A percentile compares a stretch with the other conserved stretches of the same genome.
Evolutionary conservation across 495 filamentous ascomycete genomes (phyloP).

Genomic region (Penicillium pulvis): DNA sequence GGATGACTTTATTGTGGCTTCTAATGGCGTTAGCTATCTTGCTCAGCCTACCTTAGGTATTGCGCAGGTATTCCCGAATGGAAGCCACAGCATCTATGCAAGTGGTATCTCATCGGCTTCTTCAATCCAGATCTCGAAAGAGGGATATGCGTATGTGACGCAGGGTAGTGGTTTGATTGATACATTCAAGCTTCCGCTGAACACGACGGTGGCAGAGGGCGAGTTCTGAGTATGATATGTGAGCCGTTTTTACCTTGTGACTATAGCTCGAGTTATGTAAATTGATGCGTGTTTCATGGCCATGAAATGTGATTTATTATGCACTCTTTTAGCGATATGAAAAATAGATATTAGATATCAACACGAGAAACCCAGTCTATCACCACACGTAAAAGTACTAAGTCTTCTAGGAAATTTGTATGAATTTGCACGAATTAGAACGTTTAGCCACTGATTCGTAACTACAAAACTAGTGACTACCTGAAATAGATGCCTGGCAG

Average conservation of each 20-base stretch:
- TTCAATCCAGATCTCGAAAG: conserved; percentile 26
- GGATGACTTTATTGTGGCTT: conserved; percentile 43
- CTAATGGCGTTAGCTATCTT: conserved; percentile 28
- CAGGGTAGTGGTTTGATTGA: conserved; percentile 22
- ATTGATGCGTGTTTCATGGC: not conserved
- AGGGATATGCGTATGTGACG: conserved; percentile 23
- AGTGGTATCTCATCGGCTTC: conserved; percentile 26
- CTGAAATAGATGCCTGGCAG: no score
- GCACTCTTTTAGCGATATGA: not conserved
- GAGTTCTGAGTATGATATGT: not conserved
- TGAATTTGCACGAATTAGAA: not conserved
- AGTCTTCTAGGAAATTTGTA: no score
- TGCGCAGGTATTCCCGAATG: conserved; percentile 25
- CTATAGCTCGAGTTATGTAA: no score
- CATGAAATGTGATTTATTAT: not conserved
- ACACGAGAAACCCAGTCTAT: no score
- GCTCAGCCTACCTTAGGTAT: conserved; percentile 28
- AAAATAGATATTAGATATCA: no score
- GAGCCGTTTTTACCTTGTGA: no score
- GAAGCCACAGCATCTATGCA: conserved; percentile 23
- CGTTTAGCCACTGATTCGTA: not conserved
- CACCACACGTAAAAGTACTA: no score
- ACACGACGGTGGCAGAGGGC: not conserved
- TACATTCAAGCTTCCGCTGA: conserved; percentile 8
- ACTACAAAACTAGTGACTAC: no score